Conservation (phyloP, 2,329 filamentous ascomycete genomes). For the Annulohypoxylon truncatum region DNA sequence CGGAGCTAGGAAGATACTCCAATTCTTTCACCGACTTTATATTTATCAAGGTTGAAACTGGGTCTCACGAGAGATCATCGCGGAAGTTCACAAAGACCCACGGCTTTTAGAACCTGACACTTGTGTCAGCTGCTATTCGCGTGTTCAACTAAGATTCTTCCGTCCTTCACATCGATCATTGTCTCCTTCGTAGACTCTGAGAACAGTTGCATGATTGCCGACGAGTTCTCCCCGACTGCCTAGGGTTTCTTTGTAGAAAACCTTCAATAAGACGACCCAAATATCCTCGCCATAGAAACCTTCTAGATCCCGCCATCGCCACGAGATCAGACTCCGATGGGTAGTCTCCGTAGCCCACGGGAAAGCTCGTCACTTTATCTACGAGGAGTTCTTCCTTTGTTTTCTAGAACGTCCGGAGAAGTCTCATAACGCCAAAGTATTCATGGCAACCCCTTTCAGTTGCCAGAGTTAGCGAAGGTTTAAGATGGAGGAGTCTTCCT, state of each 20-base stretch:
- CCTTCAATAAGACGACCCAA: conserved; percentile 42
- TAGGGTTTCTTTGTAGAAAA: conserved; percentile 36
- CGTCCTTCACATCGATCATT: conserved; percentile 30
- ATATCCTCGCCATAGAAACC: conserved; percentile 37
- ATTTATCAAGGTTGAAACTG: conserved; percentile 11
- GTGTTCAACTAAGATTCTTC: conserved; percentile 22
- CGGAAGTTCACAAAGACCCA: conserved; percentile 24
- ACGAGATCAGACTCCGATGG: conserved; percentile 5
- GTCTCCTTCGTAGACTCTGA: conserved; percentile 24
- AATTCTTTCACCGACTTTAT: conserved; percentile 2
- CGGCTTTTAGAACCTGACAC: conserved; percentile 25
- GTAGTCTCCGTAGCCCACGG: conserved; percentile 15
- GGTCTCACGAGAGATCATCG: conserved; percentile 22
- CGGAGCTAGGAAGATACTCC: background rate
- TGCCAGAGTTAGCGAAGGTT: conserved; percentile 10
- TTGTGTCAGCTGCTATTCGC: conserved; percentile 34
- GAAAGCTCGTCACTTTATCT: conserved; percentile 35
- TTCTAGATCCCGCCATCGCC: conserved; percentile 33
- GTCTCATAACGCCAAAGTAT: conserved; percentile 31
- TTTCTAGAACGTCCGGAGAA: conserved; percentile 29
- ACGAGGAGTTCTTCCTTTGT: conserved; percentile 30
- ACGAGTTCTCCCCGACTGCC: conserved; percentile 20
- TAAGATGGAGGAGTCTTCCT: conserved; percentile 34
- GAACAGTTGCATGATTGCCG: conserved; percentile 31
- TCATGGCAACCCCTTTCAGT: conserved; percentile 38